Evolutionary conservation across 257 asterid species (phyloP).

Genomic region (Solanum corneliomulleri): DNA sequence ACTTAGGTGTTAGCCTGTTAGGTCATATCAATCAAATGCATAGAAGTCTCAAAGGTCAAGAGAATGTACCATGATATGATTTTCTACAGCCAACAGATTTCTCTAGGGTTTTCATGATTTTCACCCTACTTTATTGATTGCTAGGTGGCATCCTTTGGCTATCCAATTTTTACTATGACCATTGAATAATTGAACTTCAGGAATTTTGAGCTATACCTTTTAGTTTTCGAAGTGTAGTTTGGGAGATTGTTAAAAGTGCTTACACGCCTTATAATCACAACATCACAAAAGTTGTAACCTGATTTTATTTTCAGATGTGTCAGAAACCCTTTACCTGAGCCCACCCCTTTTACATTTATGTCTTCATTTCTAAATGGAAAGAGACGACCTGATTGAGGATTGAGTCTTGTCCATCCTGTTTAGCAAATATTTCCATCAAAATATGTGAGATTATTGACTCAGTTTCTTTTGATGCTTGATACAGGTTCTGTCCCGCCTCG

Average conservation of each 20-base stretch:
- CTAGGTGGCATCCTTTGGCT: not conserved
- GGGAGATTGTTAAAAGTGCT: not conserved
- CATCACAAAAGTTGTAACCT: not conserved
- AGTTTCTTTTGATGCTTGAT: constrained; percentile 14
- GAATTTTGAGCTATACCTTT: not conserved
- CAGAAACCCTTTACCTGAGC: not conserved
- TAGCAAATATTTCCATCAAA: not conserved
- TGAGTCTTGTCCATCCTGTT: not conserved
- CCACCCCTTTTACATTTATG: not conserved
- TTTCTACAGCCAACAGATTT: not conserved
- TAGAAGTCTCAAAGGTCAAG: not conserved
- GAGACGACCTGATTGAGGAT: not conserved
- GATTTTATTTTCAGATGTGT: not conserved
- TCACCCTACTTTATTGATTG: not conserved
- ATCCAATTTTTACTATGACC: not conserved
- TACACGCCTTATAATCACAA: not conserved
- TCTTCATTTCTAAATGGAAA: not conserved
- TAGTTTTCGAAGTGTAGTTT: not conserved
- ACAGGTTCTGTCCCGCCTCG: constrained; percentile 93
- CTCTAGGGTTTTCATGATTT: not conserved
- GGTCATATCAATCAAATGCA: not conserved
- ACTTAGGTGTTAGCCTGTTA: not conserved
- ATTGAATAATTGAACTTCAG: not conserved
- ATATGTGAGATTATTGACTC: not conserved
- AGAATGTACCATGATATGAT: not conserved